Evolutionary conservation across 495 filamentous ascomycete genomes (phyloP), one percentile per base, ranked within the genome.

Genomic region (Penicillium roqueforti): DNA sequence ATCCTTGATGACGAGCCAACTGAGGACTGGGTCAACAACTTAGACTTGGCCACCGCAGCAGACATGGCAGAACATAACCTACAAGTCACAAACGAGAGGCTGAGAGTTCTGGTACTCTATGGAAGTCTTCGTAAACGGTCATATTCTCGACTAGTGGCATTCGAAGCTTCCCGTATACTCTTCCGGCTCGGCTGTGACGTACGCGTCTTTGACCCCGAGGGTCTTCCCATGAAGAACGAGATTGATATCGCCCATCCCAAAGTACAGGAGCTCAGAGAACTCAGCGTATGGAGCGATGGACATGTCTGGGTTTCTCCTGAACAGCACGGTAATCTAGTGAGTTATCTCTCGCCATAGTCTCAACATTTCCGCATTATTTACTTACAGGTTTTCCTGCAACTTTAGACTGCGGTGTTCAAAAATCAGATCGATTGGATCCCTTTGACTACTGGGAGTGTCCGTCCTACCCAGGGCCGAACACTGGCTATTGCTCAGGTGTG

Each of bases 341-440:
- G 76, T 47, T 10, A 8, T 22, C 5, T 20, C 28, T 41, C 14
- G 9, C 5, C 8, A 25, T 44, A 37, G 9, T 29, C 44, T 13
- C 29, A 38, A 55, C 25, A 22, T 22, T 36, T 20, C n/a, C 36
- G 23, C 7, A 44, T 23, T 11, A 38, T 29, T 11, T 46, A 25
- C 14, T 56, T 0, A 56, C 13, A 13, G 40, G 51, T 3, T 53
- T 28, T 18, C 42, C 39, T 34, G 23, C 37, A 32, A 23, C 25
- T 19, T 13, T 34, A 83, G 76, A 87, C 86, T 0, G 83, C 76
- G 0, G 82, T 87, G 0, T 88, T 89, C 76, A 88, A 89, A 58
- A 86, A 87, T 52, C 84, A 88, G 52, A 88, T 88, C 44, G 86
- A 88, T 66, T 89, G 85, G 86, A 86, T 88, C 42, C 86, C 86